These are phyloP conservation scores for Phanerochaete carnosa DNA, from an alignment of 768 basidiomycete genomes.

Conservation along the genomic window DNA sequence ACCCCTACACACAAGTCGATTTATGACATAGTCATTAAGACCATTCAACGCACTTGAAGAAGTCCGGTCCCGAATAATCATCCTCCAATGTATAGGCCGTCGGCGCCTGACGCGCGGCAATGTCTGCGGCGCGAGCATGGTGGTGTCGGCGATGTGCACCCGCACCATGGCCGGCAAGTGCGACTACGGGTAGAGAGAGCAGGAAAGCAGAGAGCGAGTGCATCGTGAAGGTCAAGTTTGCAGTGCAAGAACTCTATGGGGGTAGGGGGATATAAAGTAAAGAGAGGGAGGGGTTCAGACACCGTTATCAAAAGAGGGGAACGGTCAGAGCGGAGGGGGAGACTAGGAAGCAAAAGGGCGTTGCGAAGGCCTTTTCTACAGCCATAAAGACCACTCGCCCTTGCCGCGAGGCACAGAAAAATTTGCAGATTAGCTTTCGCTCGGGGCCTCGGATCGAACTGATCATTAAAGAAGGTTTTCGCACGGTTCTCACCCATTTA, in stretches of 20 bases:
- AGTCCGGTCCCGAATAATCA: constrained; percentile 47
- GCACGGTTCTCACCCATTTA: neutral
- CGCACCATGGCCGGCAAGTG: constrained; percentile 33
- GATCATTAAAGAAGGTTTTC: neutral
- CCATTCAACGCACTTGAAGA: constrained; percentile 49
- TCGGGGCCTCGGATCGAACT: neutral
- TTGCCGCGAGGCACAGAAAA: constrained; percentile 3
- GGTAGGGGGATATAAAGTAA: constrained; percentile 7
- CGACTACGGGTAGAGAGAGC: constrained; percentile 29
- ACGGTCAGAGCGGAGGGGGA: neutral
- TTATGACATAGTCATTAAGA: neutral
- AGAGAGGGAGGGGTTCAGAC: constrained; percentile 3
- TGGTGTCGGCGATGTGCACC: constrained; percentile 21
- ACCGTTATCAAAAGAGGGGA: constrained; percentile 4
- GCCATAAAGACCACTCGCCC: neutral
- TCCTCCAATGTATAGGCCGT: constrained; percentile 34
- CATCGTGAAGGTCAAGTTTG: constrained; percentile 3
- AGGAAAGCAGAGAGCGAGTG: constrained; percentile 24
- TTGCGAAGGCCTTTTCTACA: constrained; percentile 9
- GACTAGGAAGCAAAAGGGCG: neutral
- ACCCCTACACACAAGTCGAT: constrained; percentile 35
- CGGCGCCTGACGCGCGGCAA: constrained; percentile 13
- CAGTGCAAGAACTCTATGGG: neutral
- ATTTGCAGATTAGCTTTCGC: neutral
- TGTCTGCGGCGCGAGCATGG: constrained; percentile 20